Conservation (phyloP, 1,139 yeast genomes). For the Groenewaldozyma auringiensis region DNA sequence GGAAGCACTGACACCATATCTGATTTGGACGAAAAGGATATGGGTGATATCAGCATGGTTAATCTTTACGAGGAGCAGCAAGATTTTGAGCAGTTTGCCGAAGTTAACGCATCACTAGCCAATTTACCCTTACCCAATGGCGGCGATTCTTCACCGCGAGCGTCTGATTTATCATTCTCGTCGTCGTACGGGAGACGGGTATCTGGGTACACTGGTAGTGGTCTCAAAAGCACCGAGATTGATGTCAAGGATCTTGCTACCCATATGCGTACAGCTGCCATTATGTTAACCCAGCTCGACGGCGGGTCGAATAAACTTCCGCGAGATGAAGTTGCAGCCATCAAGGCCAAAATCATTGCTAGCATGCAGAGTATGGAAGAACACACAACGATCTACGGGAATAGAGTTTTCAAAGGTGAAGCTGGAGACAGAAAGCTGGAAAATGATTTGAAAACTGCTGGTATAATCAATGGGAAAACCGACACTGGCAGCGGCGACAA, state of each 20-base stretch:
- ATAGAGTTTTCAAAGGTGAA: slow-evolving; percentile 51
- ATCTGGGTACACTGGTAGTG: neutral
- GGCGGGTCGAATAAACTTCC: slow-evolving; percentile 52
- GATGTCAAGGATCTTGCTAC: slow-evolving; percentile 54
- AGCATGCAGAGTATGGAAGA: slow-evolving; percentile 89
- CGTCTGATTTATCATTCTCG: slow-evolving; percentile 31
- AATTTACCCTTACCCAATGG: slow-evolving; percentile 9
- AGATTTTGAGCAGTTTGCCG: slow-evolving; percentile 1
- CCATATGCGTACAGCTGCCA: slow-evolving; percentile 93
- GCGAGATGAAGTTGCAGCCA: slow-evolving; percentile 68
- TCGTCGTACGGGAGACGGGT: slow-evolving; percentile 24
- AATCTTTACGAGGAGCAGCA: slow-evolving; percentile 17
- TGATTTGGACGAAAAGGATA: slow-evolving; percentile 21
- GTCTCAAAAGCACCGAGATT: slow-evolving; percentile 12
- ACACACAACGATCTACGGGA: slow-evolving; percentile 35
- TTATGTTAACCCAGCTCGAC: slow-evolving; percentile 86
- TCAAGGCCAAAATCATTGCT: slow-evolving; percentile 67
- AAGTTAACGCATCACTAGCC: slow-evolving; percentile 4
- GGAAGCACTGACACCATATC: neutral
- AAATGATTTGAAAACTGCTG: slow-evolving; percentile 79
- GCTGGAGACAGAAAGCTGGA: slow-evolving; percentile 92
- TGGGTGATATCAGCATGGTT: slow-evolving; percentile 23
- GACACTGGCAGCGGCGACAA: slow-evolving; percentile 2
- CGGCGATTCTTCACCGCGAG: slow-evolving; percentile 26
- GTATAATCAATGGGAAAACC: slow-evolving; percentile 34